A percentile compares a stretch with the other conserved stretches of the same genome.
These are phyloP conservation scores for Cyamopsis tetragonoloba DNA, from an alignment of 306 rosid species.

Conservation along the genomic window DNA sequence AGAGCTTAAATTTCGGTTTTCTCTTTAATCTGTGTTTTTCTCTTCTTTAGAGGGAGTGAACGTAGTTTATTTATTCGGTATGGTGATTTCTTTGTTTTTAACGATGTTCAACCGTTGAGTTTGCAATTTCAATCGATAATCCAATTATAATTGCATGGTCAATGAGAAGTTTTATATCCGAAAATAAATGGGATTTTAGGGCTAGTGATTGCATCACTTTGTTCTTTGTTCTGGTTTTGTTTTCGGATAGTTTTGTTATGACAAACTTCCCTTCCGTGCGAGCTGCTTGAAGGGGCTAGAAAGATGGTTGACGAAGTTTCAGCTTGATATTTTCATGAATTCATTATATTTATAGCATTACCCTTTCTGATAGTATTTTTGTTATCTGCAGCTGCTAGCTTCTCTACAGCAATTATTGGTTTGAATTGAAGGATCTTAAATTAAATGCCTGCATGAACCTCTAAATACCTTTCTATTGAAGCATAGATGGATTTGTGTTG, in stretches of 20 bases:
- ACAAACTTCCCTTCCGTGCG: background rate
- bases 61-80: background rate
- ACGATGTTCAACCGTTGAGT: background rate
- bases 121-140: constrained; percentile 3
- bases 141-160: background rate
- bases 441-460: background rate
- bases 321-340: background rate
- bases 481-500: constrained; percentile 1
- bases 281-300: constrained; percentile 1
- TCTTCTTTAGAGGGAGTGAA: background rate
- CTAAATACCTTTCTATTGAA: background rate
- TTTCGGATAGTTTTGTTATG: background rate
- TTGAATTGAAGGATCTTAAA: constrained; percentile 13
- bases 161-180: background rate
- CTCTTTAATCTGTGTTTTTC: background rate
- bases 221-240: constrained; percentile 2
- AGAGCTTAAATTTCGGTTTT: background rate
- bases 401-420: background rate
- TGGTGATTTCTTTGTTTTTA: background rate
- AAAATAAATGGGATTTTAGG: background rate
- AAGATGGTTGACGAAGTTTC: background rate
- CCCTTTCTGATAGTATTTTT: background rate
- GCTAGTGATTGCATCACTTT: constrained; percentile 9
- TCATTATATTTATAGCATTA: background rate
- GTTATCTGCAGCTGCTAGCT: background rate